phyloP scores from a whole-genome alignment of 75 land plant genomes.

The Sequoiadendron giganteum region DNA sequence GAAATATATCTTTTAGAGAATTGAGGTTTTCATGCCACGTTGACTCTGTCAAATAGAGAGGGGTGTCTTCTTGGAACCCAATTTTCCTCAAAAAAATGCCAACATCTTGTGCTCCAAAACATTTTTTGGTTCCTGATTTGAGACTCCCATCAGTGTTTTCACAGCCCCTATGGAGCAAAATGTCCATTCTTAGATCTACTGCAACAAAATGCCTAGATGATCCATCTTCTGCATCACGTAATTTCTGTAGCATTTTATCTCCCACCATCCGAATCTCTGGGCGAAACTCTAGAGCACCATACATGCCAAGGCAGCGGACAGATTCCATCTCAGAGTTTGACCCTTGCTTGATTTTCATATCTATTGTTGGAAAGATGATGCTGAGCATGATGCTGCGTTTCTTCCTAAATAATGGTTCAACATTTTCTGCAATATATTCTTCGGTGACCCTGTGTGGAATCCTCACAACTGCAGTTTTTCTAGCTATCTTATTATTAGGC shows the following conservation, averaged over 20 bases:
- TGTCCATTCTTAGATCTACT: constrained; percentile 66
- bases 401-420: constrained; percentile 45
- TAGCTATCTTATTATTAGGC: constrained; percentile 38
- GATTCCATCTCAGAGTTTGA: constrained; percentile 34
- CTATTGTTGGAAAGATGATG: constrained; percentile 43
- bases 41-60: constrained; percentile 76
- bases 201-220: constrained; percentile 61
- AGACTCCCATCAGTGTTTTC: constrained; percentile 19
- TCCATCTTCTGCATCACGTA: constrained; percentile 49
- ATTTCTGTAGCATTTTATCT: constrained; percentile 46
- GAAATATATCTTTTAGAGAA: constrained; percentile 55
- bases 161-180: constrained; percentile 62
- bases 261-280: constrained; percentile 50
- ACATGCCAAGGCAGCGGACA: constrained; percentile 66
- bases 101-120: constrained; percentile 60
- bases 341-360: constrained; percentile 37
- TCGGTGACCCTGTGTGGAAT: constrained; percentile 57
- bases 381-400: constrained; percentile 47
- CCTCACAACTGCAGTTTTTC: constrained; percentile 38
- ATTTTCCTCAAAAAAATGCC: constrained; percentile 52
- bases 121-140: constrained; percentile 39
- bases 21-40: constrained; percentile 69
- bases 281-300: constrained; percentile 48
- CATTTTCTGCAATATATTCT: constrained; percentile 45
- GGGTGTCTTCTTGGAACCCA: constrained; percentile 59